Percentiles rank a stretch among this genome's conserved stretches.
Evolutionary conservation across 768 basidiomycete species (phyloP).

Genomic region (Rickenella mellea): DNA sequence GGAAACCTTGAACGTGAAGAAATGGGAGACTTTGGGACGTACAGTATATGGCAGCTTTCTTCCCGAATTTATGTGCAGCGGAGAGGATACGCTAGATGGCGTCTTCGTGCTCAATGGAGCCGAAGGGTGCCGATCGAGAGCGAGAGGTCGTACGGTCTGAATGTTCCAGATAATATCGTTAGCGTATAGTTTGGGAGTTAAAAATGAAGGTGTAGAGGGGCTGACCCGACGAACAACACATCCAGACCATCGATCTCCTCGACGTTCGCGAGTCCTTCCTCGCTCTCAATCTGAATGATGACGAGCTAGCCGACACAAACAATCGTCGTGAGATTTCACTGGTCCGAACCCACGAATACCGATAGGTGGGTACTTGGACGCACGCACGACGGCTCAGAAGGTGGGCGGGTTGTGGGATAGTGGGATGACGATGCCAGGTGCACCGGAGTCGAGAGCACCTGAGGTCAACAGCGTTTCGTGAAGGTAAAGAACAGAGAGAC

Average conservation of each 20-base stretch:
- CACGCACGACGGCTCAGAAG: not conserved
- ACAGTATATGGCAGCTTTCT: constrained; percentile 27
- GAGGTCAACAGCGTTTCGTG: too few relatives aligned
- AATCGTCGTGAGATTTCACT: constrained; percentile 49
- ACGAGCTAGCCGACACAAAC: constrained; percentile 47
- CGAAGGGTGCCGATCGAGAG: constrained; percentile 40
- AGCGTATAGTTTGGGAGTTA: not conserved
- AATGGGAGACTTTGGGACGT: not conserved
- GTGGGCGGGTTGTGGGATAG: not conserved
- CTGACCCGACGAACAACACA: constrained; percentile 17
- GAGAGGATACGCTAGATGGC: constrained; percentile 45
- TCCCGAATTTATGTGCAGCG: constrained; percentile 40
- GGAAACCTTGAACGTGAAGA: not conserved
- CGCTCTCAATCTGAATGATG: constrained; percentile 62
- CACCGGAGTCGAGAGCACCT: constrained; percentile 64
- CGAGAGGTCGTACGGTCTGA: constrained; percentile 57
- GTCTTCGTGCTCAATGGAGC: constrained; percentile 43
- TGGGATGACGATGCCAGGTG: constrained; percentile 45
- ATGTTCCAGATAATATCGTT: not conserved
- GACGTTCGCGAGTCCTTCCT: constrained; percentile 48
- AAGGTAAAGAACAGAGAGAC: too few relatives aligned
- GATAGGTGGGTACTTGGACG: constrained; percentile 46
- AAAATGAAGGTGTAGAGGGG: too few relatives aligned
- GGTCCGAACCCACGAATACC: constrained; percentile 61
- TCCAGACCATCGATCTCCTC: constrained; percentile 57